Base-by-base conservation (phyloP, 2,329 filamentous ascomycete species). In the Hyphodiscus sp. region DNA sequence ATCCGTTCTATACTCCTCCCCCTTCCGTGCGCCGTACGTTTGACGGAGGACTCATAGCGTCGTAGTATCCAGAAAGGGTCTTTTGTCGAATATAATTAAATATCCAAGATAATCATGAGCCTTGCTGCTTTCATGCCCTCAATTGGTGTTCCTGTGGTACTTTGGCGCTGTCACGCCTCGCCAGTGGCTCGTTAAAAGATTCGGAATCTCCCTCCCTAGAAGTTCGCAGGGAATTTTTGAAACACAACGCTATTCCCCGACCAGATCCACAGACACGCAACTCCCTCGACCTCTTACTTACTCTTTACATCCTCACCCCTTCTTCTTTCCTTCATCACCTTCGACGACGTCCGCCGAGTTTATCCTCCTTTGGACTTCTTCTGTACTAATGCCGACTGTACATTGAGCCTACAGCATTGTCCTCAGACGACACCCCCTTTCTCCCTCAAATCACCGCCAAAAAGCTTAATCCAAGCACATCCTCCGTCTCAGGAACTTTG, bases 311-410 rank as follows among this genome's bases (percentile, higher is more conserved):
- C 44, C 42, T 45, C 44, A 26, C 41, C 44, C 26, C 19, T 43
- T 33, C 29, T 50, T 29, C 42, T 20, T n/a, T 47, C 45, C 43
- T 30, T 45, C 50, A 23, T 45, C 38, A 29, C 46, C 20, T 41
- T 51, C 45, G 19, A 33, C 49, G 8, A 33, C 45, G 15, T 30
- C 46, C 29, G 26, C 47, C 26, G 41, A 15, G 42, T 44, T 29
- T 30, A 45, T 50, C 41, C 20, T 44, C 42, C 41, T 29, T 41
- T 43, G 43, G 41, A 29, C 44, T 16, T 47, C 47, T 51, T 15
- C 45, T 59, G 53, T 59, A 61, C 59, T 62, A 62, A 62, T 62
- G 60, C 52, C 55, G 53, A 54, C 51, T 60, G 59, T 61, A 60
- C 50, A 60, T 58, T 60, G 50, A 57, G 16, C 41, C 41, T 47